phyloP scores from a whole-genome alignment of 202 grass and related monocot species.

The Panicum hallii region DNA sequence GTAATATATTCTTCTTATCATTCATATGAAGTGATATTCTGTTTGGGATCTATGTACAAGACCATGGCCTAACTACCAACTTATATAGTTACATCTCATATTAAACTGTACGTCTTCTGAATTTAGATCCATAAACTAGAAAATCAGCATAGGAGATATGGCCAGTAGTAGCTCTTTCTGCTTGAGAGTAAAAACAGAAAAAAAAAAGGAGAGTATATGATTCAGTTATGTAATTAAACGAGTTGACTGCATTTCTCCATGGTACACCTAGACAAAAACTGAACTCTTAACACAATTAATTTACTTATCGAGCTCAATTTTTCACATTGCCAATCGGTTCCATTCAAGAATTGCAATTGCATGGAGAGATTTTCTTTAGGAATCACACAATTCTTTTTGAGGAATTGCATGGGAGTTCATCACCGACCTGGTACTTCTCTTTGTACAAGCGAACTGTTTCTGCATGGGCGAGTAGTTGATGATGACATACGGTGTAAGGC shows the following conservation, averaged over 20 bases:
- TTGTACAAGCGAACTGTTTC: constrained; percentile 39
- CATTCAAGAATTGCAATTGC: not conserved
- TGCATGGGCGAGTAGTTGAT: constrained; percentile 61
- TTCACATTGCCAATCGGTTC: not conserved
- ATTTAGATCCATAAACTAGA: not conserved
- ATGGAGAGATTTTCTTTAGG: too few species aligned
- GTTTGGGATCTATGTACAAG: not conserved
- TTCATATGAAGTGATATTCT: not conserved
- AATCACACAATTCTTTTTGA: too few species aligned
- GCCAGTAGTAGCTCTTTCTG: not conserved
- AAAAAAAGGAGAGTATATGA: not conserved
- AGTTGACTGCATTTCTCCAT: not conserved
- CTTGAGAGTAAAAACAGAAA: not conserved
- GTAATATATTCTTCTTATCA: not conserved
- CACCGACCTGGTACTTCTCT: constrained; percentile 57
- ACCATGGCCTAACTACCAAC: not conserved
- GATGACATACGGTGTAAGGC: constrained; percentile 58
- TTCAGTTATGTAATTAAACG: not conserved
- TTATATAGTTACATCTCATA: not conserved
- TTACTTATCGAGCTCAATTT: not conserved
- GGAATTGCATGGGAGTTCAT: not conserved
- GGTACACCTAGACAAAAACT: not conserved
- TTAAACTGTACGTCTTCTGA: not conserved
- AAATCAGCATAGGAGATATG: not conserved
- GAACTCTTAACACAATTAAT: not conserved